Evolutionary conservation across 1,284 basidiomycete genomes (phyloP), one percentile per base, ranked within the genome.

Genomic region (Puccinia coronata): DNA sequence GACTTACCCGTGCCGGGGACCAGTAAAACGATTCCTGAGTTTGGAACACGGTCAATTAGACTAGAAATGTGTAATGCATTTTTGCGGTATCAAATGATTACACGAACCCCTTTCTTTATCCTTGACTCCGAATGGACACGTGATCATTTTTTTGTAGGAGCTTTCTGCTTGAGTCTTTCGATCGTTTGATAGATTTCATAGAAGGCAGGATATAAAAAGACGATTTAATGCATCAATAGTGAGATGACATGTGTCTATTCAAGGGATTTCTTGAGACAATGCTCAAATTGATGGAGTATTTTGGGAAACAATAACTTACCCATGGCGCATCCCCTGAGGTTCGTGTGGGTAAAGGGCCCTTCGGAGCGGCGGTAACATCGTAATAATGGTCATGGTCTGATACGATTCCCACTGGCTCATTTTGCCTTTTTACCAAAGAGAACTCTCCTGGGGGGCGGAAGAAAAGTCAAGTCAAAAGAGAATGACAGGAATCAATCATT

Each of bases 1-100:
- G 31, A 59, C 76, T 57, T 28, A 79, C 76, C 65, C 41, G 76
- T 79, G 4, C 76, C 61, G 31, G 76, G 76, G 43, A 79, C 76
- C 16, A 79, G 47, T 9, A 79, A 39, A 12, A 79, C 63, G 41
- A 70, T 79, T 41, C 76, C 76, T 79, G 39, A n/a, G n/a, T 3
- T 31, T 53, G n/a, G 2, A 23, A 53, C 5, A 31, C 28, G 2
- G 57, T 59, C 57, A 59, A 59, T 18, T 57, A 18, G 11, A 41
- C 16, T 41, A 34, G 28, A 36, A 9, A 9, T 14, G 31, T 41
- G 12, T 55, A 12, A 0, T 5, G 28, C 1, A 8, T 16, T 59
- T 34, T 4, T 25, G 18, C n/a, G n/a, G n/a, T n/a, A n/a, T n/a
- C n/a, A n/a, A n/a, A n/a, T 11, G 28, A 59, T 34, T 3, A 28